These are phyloP conservation scores for Apiospora hydei DNA, from an alignment of 2,329 filamentous ascomycete species.

Conservation along the genomic window DNA sequence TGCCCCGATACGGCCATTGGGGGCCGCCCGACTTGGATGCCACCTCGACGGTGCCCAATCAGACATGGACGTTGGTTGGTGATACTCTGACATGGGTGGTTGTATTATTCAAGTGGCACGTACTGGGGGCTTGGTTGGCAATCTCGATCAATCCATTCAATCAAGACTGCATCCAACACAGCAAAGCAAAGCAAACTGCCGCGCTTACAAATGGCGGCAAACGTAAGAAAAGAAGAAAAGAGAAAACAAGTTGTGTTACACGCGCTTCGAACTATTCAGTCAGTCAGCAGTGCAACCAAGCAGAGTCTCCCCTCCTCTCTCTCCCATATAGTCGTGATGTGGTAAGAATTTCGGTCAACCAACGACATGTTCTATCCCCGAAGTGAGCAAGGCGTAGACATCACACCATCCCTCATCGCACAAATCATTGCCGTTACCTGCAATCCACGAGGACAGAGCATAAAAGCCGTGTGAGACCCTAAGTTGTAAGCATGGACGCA, in stretches of 20 bases:
- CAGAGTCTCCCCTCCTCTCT: not conserved
- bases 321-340: not conserved
- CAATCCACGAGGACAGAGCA: not conserved
- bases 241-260: not conserved
- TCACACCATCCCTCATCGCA: not conserved
- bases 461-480: not conserved
- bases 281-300: not conserved
- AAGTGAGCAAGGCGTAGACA: constrained; percentile 8
- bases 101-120: not conserved
- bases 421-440: not conserved
- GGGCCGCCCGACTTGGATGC: not conserved
- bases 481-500: not conserved
- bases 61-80: not conserved
- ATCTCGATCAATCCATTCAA: constrained; percentile 14
- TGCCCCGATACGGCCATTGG: not conserved
- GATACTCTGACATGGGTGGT: constrained; percentile 13
- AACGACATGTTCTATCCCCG: not conserved
- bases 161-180: not conserved
- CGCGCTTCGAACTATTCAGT: not conserved
- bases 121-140: not conserved
- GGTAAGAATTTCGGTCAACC: not conserved
- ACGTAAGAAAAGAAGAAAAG: not conserved
- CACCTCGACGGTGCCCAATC: constrained; percentile 15
- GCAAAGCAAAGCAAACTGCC: not conserved
- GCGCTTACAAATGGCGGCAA: constrained; percentile 4